Evolutionary conservation across 495 filamentous ascomycete species (phyloP).

Genomic region (Friedmanniomyces simplex): DNA sequence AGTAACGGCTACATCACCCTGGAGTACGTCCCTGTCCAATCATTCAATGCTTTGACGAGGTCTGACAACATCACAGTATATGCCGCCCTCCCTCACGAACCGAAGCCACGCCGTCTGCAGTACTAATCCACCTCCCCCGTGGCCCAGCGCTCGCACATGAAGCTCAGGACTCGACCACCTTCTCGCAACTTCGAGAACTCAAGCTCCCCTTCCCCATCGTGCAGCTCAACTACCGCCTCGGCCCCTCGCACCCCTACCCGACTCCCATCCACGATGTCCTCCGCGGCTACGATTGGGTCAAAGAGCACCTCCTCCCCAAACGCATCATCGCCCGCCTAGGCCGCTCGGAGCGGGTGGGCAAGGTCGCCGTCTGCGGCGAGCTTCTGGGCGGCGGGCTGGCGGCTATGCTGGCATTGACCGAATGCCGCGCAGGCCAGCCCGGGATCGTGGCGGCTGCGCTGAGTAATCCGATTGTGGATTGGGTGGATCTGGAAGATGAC

Average conservation of each 20-base stretch:
- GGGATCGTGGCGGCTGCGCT: slow-evolving; percentile 33
- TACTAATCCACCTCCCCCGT: slow-evolving; percentile 31
- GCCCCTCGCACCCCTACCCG: slow-evolving; percentile 25
- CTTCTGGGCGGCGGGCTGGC: slow-evolving; percentile 48
- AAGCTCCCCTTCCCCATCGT: slow-evolving; percentile 18
- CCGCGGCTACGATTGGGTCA: slow-evolving; percentile 36
- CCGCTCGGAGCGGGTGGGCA: slow-evolving; percentile 11
- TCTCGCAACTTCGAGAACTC: slow-evolving; percentile 6
- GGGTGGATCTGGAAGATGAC: slow-evolving; percentile 26
- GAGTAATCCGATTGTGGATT: slow-evolving; percentile 35
- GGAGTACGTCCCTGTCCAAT: slow-evolving; percentile 18
- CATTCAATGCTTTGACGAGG: background rate
- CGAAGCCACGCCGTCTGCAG: slow-evolving; percentile 12
- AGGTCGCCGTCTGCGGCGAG: slow-evolving; percentile 42
- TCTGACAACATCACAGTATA: background rate
- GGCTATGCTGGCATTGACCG: slow-evolving; percentile 49
- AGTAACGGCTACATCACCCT: slow-evolving; percentile 28
- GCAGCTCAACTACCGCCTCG: slow-evolving; percentile 30
- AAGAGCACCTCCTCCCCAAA: slow-evolving; percentile 26
- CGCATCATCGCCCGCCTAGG: slow-evolving; percentile 4
- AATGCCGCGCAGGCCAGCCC: slow-evolving; percentile 34
- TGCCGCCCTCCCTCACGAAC: background rate
- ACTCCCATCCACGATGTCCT: slow-evolving; percentile 36
- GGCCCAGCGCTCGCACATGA: slow-evolving; percentile 15
- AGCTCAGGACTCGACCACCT: slow-evolving; percentile 3